These are phyloP conservation scores for Xylaria sp. DNA, from an alignment of 2,329 filamentous ascomycete species.

Conservation along the genomic window DNA sequence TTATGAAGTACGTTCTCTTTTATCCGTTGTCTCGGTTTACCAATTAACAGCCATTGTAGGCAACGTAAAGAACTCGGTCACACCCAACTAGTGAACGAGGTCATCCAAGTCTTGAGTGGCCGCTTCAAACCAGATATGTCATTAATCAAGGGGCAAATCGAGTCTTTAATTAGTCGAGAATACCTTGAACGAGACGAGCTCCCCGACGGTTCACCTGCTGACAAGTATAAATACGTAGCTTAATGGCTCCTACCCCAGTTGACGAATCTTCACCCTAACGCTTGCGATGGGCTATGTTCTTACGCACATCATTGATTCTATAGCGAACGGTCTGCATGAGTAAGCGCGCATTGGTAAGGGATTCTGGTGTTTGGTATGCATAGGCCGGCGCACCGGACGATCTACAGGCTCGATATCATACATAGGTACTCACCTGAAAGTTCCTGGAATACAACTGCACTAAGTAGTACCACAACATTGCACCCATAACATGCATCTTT, in stretches of 20 bases:
- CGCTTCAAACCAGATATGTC: constrained; percentile 81
- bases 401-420: constrained; percentile 14
- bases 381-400: constrained; percentile 28
- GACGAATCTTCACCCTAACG: not conserved
- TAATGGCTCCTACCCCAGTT: constrained; percentile 49
- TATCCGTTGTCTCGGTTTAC: not conserved
- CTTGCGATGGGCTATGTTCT: constrained; percentile 13
- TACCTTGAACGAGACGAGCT: constrained; percentile 81
- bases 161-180: constrained; percentile 79
- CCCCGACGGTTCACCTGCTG: constrained; percentile 73
- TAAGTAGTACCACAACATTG: not conserved
- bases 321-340: constrained; percentile 20
- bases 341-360: constrained; percentile 19
- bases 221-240: constrained; percentile 78
- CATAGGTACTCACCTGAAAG: not conserved
- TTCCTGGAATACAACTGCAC: constrained; percentile 8
- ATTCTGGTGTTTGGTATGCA: constrained; percentile 24
- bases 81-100: constrained; percentile 75
- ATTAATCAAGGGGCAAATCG: constrained; percentile 84
- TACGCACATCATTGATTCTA: constrained; percentile 26
- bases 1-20: constrained; percentile 76
- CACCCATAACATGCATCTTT: not conserved
- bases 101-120: constrained; percentile 72
- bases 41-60: constrained; percentile 53
- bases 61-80: constrained; percentile 79